Conservation (phyloP, 2,329 filamentous ascomycete species). For the Neopestalotiopsis sp. region DNA sequence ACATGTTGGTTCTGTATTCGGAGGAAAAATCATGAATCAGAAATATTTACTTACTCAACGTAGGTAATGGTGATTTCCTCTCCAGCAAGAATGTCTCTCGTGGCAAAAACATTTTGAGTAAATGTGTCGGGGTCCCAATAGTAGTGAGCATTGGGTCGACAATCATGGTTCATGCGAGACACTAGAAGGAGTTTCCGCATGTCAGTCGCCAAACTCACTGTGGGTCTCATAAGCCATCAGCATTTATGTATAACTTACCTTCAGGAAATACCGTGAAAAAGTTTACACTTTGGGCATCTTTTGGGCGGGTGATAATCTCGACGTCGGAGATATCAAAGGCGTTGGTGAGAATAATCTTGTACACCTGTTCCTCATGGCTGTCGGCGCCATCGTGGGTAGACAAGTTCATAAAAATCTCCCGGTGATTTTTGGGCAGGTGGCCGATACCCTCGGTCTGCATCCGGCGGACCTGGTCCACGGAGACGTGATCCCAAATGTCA, state of each 20-base stretch:
- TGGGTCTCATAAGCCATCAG: neutral
- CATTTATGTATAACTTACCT: conserved; percentile 27
- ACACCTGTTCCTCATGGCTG: conserved; percentile 28
- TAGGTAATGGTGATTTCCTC: conserved; percentile 50
- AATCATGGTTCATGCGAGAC: conserved; percentile 48
- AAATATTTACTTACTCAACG: conserved; percentile 35
- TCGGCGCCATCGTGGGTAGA: conserved; percentile 30
- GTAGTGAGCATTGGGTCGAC: conserved; percentile 46
- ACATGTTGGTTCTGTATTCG: neutral
- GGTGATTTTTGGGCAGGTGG: conserved; percentile 30
- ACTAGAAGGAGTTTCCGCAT: conserved; percentile 27
- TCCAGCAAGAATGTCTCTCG: conserved; percentile 41
- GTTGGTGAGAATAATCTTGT: conserved; percentile 39
- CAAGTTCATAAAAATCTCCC: conserved; percentile 32
- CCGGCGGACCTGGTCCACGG: conserved; percentile 25
- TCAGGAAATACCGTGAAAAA: conserved; percentile 39
- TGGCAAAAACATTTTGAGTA: conserved; percentile 42
- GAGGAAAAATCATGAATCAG: neutral
- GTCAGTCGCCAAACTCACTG: neutral
- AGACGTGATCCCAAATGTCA: conserved; percentile 29
- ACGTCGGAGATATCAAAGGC: conserved; percentile 30
- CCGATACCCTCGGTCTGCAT: conserved; percentile 33
- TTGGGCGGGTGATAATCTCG: conserved; percentile 25
- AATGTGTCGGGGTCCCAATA: conserved; percentile 42
- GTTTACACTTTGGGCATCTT: conserved; percentile 30